Evolutionary conservation across 2,329 filamentous ascomycete genomes (phyloP).

Genomic region (Chaetomium sp.): DNA sequence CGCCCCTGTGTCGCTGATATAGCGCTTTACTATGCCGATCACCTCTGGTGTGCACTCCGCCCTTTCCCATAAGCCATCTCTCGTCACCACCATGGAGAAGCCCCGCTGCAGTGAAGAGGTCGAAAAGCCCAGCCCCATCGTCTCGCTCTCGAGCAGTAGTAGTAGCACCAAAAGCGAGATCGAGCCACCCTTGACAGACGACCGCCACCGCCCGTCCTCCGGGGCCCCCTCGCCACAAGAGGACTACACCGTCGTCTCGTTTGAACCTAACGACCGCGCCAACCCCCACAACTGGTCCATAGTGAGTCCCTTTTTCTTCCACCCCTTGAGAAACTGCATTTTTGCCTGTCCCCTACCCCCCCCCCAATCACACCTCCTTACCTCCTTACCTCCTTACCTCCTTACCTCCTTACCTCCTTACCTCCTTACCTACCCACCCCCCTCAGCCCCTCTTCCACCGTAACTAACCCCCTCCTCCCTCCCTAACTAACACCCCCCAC

Average conservation of each 20-base stretch:
- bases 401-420: background rate
- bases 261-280: conserved; percentile 27
- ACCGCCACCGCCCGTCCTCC: background rate
- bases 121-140: background rate
- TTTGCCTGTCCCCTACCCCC: background rate
- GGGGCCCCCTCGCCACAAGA: background rate
- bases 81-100: background rate
- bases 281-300: conserved; percentile 34
- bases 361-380: background rate
- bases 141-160: conserved; percentile 2
- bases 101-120: background rate
- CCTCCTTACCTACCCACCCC: background rate
- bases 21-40: background rate
- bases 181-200: background rate
- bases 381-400: background rate
- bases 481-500: background rate
- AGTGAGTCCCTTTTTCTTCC: conserved; percentile 11
- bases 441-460: background rate
- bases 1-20: background rate
- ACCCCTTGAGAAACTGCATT: background rate
- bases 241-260: conserved; percentile 26
- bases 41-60: background rate
- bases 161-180: conserved; percentile 5
- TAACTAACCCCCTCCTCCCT: background rate
- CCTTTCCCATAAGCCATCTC: background rate